These are phyloP conservation scores for Gastrolobium bilobum DNA, from an alignment of 306 rosid genomes.

Conservation along the genomic window DNA sequence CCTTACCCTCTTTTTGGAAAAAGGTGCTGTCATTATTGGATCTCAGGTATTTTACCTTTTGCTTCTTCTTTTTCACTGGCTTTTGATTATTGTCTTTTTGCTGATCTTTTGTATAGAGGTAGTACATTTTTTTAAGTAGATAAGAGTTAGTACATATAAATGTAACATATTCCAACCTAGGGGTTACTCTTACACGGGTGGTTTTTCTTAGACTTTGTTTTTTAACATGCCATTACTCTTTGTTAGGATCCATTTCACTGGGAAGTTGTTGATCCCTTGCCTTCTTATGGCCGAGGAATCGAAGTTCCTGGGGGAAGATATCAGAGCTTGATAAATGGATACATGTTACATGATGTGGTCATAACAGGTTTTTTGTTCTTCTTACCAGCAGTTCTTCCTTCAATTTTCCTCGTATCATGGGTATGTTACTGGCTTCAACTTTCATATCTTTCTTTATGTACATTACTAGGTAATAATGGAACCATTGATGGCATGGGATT, in stretches of 20 bases:
- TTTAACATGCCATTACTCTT: constrained; percentile 20
- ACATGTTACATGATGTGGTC: constrained; percentile 81
- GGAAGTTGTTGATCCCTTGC: constrained; percentile 84
- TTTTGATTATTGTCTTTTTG: background rate
- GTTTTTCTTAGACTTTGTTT: constrained; percentile 9
- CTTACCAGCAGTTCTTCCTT: background rate
- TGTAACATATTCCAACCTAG: background rate
- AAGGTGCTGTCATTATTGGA: constrained; percentile 88
- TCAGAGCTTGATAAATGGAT: constrained; percentile 88
- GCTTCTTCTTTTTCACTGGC: constrained; percentile 24
- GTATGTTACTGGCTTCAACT: constrained; percentile 35
- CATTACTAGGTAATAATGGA: constrained; percentile 78
- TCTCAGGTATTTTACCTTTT: constrained; percentile 77
- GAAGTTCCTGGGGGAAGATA: constrained; percentile 90
- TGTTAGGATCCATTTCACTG: constrained; percentile 77
- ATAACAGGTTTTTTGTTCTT: constrained; percentile 76
- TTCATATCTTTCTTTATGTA: constrained; percentile 38
- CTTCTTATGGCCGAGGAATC: constrained; percentile 93
- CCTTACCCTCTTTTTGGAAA: constrained; percentile 91
- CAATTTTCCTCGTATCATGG: background rate
- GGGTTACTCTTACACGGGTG: background rate
- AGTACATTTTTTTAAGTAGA: no score
- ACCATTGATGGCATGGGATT: constrained; percentile 91
- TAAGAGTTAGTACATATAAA: background rate
- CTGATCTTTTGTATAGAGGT: background rate